Conservation (phyloP, 83 land plant species). For the Isoetes engelmannii region DNA sequence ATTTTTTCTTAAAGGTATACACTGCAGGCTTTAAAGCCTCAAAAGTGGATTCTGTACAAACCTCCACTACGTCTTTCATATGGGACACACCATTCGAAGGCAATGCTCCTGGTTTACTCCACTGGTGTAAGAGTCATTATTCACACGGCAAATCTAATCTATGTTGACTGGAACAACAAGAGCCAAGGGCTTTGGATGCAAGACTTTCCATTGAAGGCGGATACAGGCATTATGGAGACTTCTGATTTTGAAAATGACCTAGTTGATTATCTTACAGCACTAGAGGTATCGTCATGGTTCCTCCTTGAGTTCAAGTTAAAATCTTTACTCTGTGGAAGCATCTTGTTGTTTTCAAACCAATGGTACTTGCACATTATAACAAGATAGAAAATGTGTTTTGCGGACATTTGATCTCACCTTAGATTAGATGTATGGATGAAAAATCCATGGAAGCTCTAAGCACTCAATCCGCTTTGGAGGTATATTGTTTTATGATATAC, state of each 20-base stretch:
- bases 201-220: constrained; percentile 89
- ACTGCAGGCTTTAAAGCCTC: constrained; percentile 52
- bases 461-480: no score
- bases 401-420: no score
- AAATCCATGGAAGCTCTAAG: background rate
- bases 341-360: no score
- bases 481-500: no score
- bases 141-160: constrained; percentile 89
- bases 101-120: constrained; percentile 85
- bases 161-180: constrained; percentile 98
- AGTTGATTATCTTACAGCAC: constrained; percentile 67
- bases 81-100: constrained; percentile 99
- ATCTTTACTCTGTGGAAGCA: no score
- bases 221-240: constrained; percentile 18
- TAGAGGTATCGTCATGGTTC: constrained; percentile 49
- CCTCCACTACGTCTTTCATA: constrained; percentile 86
- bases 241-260: constrained; percentile 77
- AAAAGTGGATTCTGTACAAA: constrained; percentile 69
- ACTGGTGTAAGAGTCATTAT: constrained; percentile 77
- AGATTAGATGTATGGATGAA: background rate
- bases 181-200: constrained; percentile 99
- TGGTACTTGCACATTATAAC: background rate
- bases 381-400: background rate
- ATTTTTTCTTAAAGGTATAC: background rate
- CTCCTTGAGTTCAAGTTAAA: no score